Percentiles rank a stretch among this genome's conserved stretches.
Evolutionary conservation across 2,329 filamentous ascomycete genomes (phyloP).

Genomic region (Stromatinia cepivora): DNA sequence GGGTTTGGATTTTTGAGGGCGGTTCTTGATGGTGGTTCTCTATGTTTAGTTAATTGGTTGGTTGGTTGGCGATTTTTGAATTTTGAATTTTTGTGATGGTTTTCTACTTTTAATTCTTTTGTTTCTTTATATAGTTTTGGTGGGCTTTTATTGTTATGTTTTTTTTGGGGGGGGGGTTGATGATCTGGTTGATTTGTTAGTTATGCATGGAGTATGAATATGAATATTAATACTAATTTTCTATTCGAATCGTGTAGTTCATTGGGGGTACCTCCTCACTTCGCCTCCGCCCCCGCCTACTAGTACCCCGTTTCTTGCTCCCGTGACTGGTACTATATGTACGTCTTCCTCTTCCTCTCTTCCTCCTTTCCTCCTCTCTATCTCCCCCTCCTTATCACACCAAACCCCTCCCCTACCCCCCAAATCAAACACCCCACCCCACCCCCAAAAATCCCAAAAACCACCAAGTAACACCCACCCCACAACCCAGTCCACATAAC

Average conservation of each 20-base stretch:
- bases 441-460: neutral
- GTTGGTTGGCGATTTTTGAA: too few species aligned
- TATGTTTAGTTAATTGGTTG: too few species aligned
- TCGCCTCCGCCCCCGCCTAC: neutral
- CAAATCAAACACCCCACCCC: neutral
- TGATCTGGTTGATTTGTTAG: too few species aligned
- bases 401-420: too few species aligned
- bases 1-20: too few species aligned
- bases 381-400: too few species aligned
- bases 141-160: too few species aligned
- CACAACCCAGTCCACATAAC: slow-evolving; percentile 2
- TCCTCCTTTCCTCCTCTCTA: neutral
- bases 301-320: slow-evolving; percentile 6
- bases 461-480: neutral
- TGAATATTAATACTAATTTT: neutral
- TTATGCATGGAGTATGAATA: too few species aligned
- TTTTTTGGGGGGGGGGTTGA: too few species aligned
- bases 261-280: slow-evolving; percentile 6
- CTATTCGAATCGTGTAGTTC: neutral
- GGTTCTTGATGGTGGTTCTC: neutral
- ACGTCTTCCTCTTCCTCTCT: neutral
- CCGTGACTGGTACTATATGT: slow-evolving; percentile 5
- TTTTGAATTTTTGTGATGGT: too few species aligned
- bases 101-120: too few species aligned
- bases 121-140: neutral